These are phyloP conservation scores for Ilyonectria mors-panacis DNA, from an alignment of 2,329 filamentous ascomycete species.

Conservation along the genomic window DNA sequence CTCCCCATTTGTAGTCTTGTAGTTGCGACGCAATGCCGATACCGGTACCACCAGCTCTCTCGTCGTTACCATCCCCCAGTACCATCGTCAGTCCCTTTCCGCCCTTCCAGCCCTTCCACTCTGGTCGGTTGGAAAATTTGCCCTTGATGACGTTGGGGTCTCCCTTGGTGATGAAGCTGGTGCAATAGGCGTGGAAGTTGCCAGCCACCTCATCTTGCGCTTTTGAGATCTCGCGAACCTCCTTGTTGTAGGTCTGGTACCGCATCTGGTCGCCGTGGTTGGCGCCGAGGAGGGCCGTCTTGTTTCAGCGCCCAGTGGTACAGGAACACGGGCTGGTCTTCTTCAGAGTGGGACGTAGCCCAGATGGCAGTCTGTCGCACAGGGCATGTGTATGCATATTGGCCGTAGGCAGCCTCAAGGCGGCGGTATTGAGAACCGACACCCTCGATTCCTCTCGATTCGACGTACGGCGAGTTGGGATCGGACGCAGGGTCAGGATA, in stretches of 20 bases:
- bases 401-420: conserved; percentile 43
- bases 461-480: conserved; percentile 35
- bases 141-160: conserved; percentile 42
- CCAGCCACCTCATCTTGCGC: conserved; percentile 45
- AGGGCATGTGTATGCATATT: conserved; percentile 44
- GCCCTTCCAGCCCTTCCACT: conserved; percentile 45
- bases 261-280: conserved; percentile 46
- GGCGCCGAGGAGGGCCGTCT: conserved; percentile 40
- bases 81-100: conserved; percentile 57
- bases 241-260: conserved; percentile 57
- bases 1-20: conserved; percentile 58
- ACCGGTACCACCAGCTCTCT: conserved; percentile 59
- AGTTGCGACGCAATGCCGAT: conserved; percentile 57
- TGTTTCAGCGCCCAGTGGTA: conserved; percentile 52
- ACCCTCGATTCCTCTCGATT: conserved; percentile 31
- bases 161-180: conserved; percentile 41
- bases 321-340: conserved; percentile 44
- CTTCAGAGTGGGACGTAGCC: conserved; percentile 35
- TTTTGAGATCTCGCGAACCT: conserved; percentile 53
- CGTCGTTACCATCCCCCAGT: conserved; percentile 64
- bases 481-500: conserved; percentile 40
- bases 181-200: conserved; percentile 41
- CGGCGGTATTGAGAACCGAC: conserved; percentile 40
- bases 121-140: conserved; percentile 38
- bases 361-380: conserved; percentile 43